Evolutionary conservation across 2,329 filamentous ascomycete genomes (phyloP), one percentile per base, ranked within the genome.

Genomic region (Drechmeria coniospora): DNA sequence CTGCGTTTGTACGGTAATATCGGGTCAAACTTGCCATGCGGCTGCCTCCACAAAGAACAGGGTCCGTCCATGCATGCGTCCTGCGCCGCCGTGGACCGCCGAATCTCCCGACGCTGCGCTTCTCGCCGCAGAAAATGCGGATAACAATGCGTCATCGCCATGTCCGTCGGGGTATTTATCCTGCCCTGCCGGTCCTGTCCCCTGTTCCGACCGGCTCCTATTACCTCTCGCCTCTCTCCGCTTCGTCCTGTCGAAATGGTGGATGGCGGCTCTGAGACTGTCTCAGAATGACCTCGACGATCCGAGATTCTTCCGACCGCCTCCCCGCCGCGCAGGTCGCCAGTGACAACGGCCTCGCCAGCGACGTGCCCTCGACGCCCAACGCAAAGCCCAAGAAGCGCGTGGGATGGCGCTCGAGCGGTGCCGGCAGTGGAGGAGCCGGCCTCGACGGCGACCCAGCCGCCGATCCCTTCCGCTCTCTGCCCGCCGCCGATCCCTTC

Each of bases 351-450:
- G 39, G 35, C 27, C 38, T 37, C 15, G 36, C 41, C 12, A 49
- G 41, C 25, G 43, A 44, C 37, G 38, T 43, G 31, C 38, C 42
- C n/a, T n/a, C n/a, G 30, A 49, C 47, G 19, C 47, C 51, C 15
- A 32, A 37, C 28, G 47, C 42, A 27, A 56, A 42, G 36, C 49
- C 52, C 27, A 58, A 58, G 47, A 58, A 58, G 45, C 45, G 47
- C 23, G 54, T 58, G 10, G 54, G 46, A 27, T 58, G 50, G 32
- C 49, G 50, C 30, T 41, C 47, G 25, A 49, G 42, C 36, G 43
- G 37, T 23, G 29, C 28, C 19, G 26, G 35, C 20, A 30, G 18
- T 15, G 24, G 21, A 34, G 28, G 32, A 14, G 12, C 26, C 30
- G 22, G 24, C 30, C 27, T 15, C 26, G 33, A 29, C n/a, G 33